Base-by-base conservation (phyloP, 805 yeast species). In the Wickerhamomyces tratensis region DNA sequence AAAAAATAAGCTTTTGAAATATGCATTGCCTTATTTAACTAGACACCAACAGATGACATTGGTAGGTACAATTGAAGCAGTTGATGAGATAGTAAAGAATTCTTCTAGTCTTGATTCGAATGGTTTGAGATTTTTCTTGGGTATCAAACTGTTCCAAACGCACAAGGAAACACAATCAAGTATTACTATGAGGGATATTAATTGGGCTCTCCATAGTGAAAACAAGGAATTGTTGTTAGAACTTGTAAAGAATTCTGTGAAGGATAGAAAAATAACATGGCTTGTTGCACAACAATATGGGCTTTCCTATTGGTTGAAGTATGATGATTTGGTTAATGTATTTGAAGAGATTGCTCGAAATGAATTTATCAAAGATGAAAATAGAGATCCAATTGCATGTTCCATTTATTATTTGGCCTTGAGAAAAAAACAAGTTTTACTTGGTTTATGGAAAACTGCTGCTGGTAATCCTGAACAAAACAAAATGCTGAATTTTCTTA, bases 1-100 rank as follows among this genome's bases (percentile, higher is more conserved):
- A 25, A 63, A 69, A 13, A 83, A 81, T 25, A 76, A 76, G 46
- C 64, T 89, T 41, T 76, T 77, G 36, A 77, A 74, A 45, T 67
- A 74, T 6, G 70, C 91, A 2, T 64, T 89, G 27, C 96, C 96
- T 0, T 80, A 81, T 46, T 58, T 89, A 29, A 87, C 96, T 0
- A 77, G 96, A 46, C 97, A 89, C 62, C 96, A 89, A 58, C 98
- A 89, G 55, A 78, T 82, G 29, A 87, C 96, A 0, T 68, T 89
- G 27, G 69, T 82, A 2, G 76, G 85, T 13, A 77, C 86, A 3
- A 68, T 86, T 6, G 79, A 76, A 39, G 80, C 88, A 2, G 64
- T 85, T 26, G 67, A 70, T 25, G 77, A 76, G 14, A 70, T 86
- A 5, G 68, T 70, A 12, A 67, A 68, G 40, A 69, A 66, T 46